These are phyloP conservation scores for Eimeria brunetti DNA, from an alignment of 169 alveolate genomes.

Conservation along the genomic window DNA sequence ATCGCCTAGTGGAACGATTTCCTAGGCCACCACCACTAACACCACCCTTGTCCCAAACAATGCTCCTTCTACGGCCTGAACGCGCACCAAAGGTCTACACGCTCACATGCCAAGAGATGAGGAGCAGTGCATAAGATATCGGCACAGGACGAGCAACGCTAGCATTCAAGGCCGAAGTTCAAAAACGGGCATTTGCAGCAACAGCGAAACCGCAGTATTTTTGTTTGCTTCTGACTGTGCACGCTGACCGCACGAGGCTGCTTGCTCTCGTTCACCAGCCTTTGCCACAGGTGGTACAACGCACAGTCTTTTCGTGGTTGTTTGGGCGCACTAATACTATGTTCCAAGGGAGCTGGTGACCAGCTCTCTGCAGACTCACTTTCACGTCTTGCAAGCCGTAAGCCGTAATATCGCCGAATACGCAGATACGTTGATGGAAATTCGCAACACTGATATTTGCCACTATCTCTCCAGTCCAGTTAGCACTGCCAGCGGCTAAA, in stretches of 20 bases:
- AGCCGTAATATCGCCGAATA: too few species aligned
- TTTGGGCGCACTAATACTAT: not conserved
- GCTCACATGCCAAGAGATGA: not conserved
- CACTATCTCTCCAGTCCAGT: too few species aligned
- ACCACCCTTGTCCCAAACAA: too few species aligned
- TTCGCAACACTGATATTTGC: too few species aligned
- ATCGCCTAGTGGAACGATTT: not conserved
- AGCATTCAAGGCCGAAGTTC: not conserved
- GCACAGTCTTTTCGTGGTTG: not conserved
- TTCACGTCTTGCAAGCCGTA: too few species aligned
- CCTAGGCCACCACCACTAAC: not conserved
- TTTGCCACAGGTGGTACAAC: not conserved
- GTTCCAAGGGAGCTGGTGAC: not conserved
- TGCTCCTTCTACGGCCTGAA: not conserved
- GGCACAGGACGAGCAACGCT: not conserved
- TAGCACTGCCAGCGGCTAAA: too few species aligned
- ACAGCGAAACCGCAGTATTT: not conserved
- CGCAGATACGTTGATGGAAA: too few species aligned
- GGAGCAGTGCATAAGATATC: not conserved
- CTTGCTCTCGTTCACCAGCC: not conserved
- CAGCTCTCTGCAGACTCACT: not conserved
- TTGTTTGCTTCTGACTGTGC: not conserved
- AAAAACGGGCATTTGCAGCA: not conserved
- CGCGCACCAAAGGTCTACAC: not conserved
- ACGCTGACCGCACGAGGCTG: not conserved